Evolutionary conservation across 2,329 filamentous ascomycete species (phyloP).

Genomic region (Proliferodiscus dingleyae): DNA sequence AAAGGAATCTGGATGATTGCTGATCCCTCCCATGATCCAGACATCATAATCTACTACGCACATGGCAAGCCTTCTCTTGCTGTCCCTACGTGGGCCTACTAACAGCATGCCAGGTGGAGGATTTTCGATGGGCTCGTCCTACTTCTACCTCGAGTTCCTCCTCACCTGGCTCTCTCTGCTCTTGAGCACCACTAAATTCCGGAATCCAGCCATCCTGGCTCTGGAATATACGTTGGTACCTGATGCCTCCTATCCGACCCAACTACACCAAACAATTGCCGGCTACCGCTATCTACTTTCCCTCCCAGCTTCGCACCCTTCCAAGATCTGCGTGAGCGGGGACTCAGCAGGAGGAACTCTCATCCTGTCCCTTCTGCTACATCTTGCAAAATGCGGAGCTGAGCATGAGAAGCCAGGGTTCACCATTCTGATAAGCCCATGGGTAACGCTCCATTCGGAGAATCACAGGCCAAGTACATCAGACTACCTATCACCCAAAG

Average conservation of each 20-base stretch:
- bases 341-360: constrained; percentile 77
- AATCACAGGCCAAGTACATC: constrained; percentile 64
- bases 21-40: constrained; percentile 56
- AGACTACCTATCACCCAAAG: constrained; percentile 68
- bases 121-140: constrained; percentile 75
- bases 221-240: constrained; percentile 73
- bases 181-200: constrained; percentile 56
- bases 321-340: constrained; percentile 65
- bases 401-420: constrained; percentile 43
- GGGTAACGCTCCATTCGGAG: constrained; percentile 67
- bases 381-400: constrained; percentile 43
- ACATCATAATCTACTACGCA: constrained; percentile 76
- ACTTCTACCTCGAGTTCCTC: constrained; percentile 83
- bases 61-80: constrained; percentile 53
- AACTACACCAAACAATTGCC: constrained; percentile 63
- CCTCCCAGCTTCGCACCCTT: constrained; percentile 44
- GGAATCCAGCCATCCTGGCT: constrained; percentile 73
- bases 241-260: constrained; percentile 66
- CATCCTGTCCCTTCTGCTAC: constrained; percentile 66
- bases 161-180: constrained; percentile 66
- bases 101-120: constrained; percentile 58
- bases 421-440: constrained; percentile 73
- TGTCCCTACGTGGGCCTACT: neutral
- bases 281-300: constrained; percentile 68
- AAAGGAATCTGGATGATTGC: constrained; percentile 66